phyloP scores from a whole-genome alignment of 768 basidiomycete species.

The Macrolepiota albuminosa region DNA sequence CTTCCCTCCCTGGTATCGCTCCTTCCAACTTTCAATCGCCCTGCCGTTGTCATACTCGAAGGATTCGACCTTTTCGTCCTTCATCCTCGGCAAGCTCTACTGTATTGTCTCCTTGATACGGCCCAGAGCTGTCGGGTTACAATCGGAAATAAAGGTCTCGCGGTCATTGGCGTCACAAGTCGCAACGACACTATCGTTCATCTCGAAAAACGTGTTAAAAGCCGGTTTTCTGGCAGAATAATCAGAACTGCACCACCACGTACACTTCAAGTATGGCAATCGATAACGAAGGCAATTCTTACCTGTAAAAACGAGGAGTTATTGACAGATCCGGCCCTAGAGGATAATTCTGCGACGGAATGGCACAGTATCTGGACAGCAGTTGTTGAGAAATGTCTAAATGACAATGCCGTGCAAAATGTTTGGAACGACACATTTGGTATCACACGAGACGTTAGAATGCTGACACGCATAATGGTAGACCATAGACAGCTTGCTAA shows the following conservation, averaged over 20 bases:
- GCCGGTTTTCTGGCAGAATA: slow-evolving; percentile 91
- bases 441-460: slow-evolving; percentile 54
- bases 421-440: slow-evolving; percentile 55
- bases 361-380: slow-evolving; percentile 61
- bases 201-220: slow-evolving; percentile 96
- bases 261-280: slow-evolving; percentile 44
- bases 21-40: slow-evolving; percentile 74
- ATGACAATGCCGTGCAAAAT: slow-evolving; percentile 39
- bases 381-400: slow-evolving; percentile 53
- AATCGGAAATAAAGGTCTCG: slow-evolving; percentile 60
- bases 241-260: slow-evolving; percentile 67
- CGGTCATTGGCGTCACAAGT: slow-evolving; percentile 82
- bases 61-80: slow-evolving; percentile 91
- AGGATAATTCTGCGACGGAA: slow-evolving; percentile 29
- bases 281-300: slow-evolving; percentile 44
- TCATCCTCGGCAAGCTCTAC: slow-evolving; percentile 86
- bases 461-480: slow-evolving; percentile 60
- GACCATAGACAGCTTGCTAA: slow-evolving; percentile 18
- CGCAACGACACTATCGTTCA: slow-evolving; percentile 85
- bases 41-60: slow-evolving; percentile 81
- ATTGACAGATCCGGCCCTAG: slow-evolving; percentile 15
- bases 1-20: slow-evolving; percentile 71
- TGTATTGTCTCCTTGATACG: slow-evolving; percentile 95
- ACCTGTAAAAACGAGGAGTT: slow-evolving; percentile 20
- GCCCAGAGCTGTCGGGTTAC: slow-evolving; percentile 78